A percentile compares a stretch with the other conserved stretches of the same genome.
Evolutionary conservation across 108 stramenopile species (phyloP).

Genomic region (Nannochloropsis salina): DNA sequence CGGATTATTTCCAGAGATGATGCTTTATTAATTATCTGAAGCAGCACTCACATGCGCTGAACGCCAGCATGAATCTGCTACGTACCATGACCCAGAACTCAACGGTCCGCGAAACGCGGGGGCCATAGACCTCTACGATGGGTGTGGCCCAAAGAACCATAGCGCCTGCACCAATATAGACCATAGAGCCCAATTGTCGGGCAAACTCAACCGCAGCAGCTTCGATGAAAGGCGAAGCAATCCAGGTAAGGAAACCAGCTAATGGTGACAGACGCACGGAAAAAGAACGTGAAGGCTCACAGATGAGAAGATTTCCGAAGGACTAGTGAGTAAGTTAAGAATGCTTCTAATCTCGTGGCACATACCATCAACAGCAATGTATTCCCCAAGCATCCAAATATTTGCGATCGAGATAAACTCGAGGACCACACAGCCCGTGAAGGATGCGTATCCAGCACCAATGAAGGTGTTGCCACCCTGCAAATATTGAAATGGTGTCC

Average conservation of each 20-base stretch:
- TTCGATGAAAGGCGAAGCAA: background rate
- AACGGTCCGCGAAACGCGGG: background rate
- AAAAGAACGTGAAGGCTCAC: background rate
- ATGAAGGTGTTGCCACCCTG: background rate
- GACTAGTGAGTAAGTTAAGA: too few relatives aligned
- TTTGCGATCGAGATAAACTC: background rate
- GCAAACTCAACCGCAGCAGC: background rate
- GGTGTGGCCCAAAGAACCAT: conserved; percentile 8
- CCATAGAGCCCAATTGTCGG: background rate
- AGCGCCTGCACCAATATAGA: background rate
- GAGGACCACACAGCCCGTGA: background rate
- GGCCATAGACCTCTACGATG: background rate
- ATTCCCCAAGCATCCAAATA: background rate
- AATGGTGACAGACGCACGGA: background rate
- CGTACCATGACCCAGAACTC: background rate
- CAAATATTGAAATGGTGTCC: too few relatives aligned
- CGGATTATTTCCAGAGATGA: too few relatives aligned
- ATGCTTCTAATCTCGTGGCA: too few relatives aligned
- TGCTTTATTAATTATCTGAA: too few relatives aligned
- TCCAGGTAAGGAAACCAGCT: background rate
- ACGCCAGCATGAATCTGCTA: too few relatives aligned
- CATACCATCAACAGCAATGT: background rate
- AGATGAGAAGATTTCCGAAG: background rate
- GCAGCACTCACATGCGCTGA: too few relatives aligned
- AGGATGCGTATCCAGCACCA: background rate